Percentiles rank a stretch among this genome's conserved stretches.
phyloP scores from a whole-genome alignment of 129 eudicot genomes.

The Oenanthe sinensis region DNA sequence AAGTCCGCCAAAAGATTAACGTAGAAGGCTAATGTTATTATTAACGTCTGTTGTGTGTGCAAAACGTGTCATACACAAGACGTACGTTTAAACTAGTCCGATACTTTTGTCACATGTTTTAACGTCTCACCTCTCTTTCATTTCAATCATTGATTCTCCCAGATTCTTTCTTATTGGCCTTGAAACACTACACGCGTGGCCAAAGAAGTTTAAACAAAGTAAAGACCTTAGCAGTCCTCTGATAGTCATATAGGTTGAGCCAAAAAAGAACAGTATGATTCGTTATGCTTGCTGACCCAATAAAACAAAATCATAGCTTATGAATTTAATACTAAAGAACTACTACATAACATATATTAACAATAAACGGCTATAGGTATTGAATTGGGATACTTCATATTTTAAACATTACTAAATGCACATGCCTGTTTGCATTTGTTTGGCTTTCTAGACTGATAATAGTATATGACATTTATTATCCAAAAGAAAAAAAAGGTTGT shows the following conservation, averaged over 20 bases:
- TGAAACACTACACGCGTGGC: background rate
- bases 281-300: background rate
- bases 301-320: background rate
- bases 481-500: background rate
- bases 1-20: too few species aligned
- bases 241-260: background rate
- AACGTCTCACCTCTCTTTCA: background rate
- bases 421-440: background rate
- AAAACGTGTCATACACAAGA: too few species aligned
- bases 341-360: background rate
- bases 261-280: background rate
- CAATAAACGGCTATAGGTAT: background rate
- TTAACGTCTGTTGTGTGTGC: too few species aligned
- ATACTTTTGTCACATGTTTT: background rate
- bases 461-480: background rate
- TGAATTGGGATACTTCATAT: background rate
- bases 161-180: background rate
- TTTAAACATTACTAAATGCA: background rate
- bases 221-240: background rate
- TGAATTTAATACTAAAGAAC: background rate
- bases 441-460: background rate
- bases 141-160: background rate
- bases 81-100: too few species aligned
- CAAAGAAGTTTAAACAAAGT: background rate
- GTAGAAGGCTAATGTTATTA: too few species aligned